phyloP scores from a whole-genome alignment of 306 rosid genomes.

The Purshia tridentata region DNA sequence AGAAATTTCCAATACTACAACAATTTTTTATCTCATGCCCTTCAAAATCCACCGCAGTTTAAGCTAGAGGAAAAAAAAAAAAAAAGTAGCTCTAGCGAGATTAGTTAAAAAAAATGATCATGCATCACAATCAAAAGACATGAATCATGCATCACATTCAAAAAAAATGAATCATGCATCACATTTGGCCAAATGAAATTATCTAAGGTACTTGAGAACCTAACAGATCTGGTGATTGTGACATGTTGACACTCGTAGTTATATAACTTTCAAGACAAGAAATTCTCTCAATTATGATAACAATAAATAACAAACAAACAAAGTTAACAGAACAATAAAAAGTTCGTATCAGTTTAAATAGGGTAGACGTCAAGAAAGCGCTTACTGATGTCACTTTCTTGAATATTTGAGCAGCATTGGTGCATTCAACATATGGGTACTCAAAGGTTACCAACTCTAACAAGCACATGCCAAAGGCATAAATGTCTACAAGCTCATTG shows the following conservation, averaged over 20 bases:
- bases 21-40: not conserved
- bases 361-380: conserved; percentile 26
- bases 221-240: not conserved
- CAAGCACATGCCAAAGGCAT: conserved; percentile 98
- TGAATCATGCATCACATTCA: not conserved
- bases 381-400: conserved; percentile 98
- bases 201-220: not conserved
- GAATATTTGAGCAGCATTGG: conserved; percentile 97
- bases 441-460: conserved; percentile 90
- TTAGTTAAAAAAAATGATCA: not conserved
- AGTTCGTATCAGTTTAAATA: conserved; percentile 19
- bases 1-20: not conserved
- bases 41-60: not conserved
- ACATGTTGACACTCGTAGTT: not conserved
- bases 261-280: not conserved
- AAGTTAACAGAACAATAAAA: conserved; percentile 6
- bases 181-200: not conserved
- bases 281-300: not conserved
- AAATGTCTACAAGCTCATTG: conserved; percentile 92
- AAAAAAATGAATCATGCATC: not conserved
- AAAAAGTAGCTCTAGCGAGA: not conserved
- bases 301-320: not conserved
- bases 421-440: conserved; percentile 88
- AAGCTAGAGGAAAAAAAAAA: not conserved
- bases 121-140: not conserved